Evolutionary conservation across 2,329 filamentous ascomycete species (phyloP).

Genomic region (Neoscytalidium dimidiatum): DNA sequence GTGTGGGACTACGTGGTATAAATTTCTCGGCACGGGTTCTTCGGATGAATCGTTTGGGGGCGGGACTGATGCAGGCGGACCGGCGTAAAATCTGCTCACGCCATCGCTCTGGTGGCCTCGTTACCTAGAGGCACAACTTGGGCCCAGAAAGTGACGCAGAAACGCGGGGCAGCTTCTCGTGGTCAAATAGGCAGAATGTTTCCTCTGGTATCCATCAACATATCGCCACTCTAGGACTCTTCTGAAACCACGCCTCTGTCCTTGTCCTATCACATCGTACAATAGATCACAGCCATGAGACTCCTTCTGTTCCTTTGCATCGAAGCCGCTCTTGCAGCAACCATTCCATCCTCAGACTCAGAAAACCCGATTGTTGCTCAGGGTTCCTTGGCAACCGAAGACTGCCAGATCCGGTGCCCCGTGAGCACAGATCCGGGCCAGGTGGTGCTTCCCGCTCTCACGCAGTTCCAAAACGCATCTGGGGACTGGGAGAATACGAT

Average conservation of each 20-base stretch:
- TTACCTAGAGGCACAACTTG: not conserved
- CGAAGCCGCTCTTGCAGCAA: not conserved
- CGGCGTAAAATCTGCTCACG: not conserved
- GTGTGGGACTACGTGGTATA: not conserved
- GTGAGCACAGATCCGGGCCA: not conserved
- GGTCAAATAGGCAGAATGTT: not conserved
- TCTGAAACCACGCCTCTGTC: not conserved
- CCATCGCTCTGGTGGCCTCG: not conserved
- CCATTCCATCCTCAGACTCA: not conserved
- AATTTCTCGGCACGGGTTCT: not conserved
- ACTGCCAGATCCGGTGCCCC: not conserved
- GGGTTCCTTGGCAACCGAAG: not conserved
- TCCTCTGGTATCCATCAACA: not conserved
- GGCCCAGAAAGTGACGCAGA: not conserved
- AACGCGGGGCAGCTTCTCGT: not conserved
- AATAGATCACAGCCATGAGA: not conserved
- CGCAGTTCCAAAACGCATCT: not conserved
- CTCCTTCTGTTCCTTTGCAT: not conserved
- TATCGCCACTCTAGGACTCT: not conserved
- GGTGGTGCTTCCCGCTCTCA: not conserved
- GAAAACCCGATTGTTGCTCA: not conserved
- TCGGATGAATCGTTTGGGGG: not conserved
- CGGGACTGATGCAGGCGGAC: not conserved
- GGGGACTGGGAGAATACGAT: not conserved
- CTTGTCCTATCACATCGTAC: not conserved